These are phyloP conservation scores for Mycena epipterygia DNA, from an alignment of 768 basidiomycete species.

Conservation along the genomic window DNA sequence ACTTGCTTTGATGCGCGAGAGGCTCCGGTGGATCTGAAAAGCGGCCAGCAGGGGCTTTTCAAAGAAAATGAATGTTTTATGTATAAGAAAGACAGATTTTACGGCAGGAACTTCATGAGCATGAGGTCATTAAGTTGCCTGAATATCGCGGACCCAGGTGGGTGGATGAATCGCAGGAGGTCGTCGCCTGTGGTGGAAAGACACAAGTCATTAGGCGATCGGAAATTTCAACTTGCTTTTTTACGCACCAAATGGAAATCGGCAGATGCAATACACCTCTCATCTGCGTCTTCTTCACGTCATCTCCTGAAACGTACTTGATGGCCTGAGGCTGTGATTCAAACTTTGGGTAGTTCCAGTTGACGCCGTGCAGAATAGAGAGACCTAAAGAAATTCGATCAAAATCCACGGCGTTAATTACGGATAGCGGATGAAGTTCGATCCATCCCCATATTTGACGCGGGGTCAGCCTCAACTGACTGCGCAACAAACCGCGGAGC, in stretches of 20 bases:
- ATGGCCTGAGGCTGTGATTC: conserved; percentile 53
- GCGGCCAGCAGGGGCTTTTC: too few relatives aligned
- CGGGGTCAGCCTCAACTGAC: too few relatives aligned
- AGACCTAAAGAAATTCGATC: too few relatives aligned
- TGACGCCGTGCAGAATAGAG: too few relatives aligned
- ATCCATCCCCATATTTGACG: too few relatives aligned
- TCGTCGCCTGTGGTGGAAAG: conserved; percentile 66
- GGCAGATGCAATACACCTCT: conserved; percentile 78
- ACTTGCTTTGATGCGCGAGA: too few relatives aligned
- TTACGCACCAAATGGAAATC: conserved; percentile 69
- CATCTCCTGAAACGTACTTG: conserved; percentile 71
- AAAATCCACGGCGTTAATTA: too few relatives aligned
- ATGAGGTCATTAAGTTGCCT: conserved; percentile 78
- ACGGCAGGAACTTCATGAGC: conserved; percentile 83
- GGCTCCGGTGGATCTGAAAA: too few relatives aligned
- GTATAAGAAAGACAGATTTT: too few relatives aligned
- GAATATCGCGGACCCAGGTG: conserved; percentile 86
- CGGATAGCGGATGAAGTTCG: too few relatives aligned
- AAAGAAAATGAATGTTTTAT: too few relatives aligned
- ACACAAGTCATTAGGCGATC: neutral
- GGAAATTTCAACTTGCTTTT: neutral
- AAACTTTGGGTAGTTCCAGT: conserved; percentile 73
- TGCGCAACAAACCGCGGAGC: too few relatives aligned
- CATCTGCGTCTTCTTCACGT: conserved; percentile 55
- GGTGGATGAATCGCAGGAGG: conserved; percentile 79